Conservation (phyloP, 768 basidiomycete species). For the Lactarius sanguifluus region DNA sequence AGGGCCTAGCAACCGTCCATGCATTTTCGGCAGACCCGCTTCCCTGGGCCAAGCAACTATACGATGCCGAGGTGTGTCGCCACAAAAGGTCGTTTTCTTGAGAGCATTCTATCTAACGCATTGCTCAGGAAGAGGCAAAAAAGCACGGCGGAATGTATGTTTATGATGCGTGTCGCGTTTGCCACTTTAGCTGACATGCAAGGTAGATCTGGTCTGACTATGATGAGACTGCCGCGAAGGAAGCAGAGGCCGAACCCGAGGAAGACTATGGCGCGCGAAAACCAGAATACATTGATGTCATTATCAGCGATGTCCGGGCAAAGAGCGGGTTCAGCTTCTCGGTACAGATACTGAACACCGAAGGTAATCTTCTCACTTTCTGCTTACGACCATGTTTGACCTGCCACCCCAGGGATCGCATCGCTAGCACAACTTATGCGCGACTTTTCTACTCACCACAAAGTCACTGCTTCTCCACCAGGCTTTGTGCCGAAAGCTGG, state of each 20-base stretch:
- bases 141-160: constrained; percentile 71
- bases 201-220: constrained; percentile 83
- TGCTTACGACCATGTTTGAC: not conserved
- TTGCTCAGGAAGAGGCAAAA: constrained; percentile 73
- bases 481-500: constrained; percentile 80
- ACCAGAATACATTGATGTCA: constrained; percentile 87
- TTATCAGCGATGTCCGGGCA: constrained; percentile 83
- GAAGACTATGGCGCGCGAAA: constrained; percentile 57
- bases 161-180: not conserved
- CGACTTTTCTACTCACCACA: constrained; percentile 88
- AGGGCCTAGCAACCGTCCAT: constrained; percentile 88
- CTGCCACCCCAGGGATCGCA: constrained; percentile 66
- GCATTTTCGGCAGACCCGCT: constrained; percentile 82
- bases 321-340: constrained; percentile 81
- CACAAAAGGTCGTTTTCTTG: not conserved
- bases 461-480: constrained; percentile 57
- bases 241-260: constrained; percentile 47
- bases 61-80: constrained; percentile 72
- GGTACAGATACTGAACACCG: constrained; percentile 88
- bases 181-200: not conserved
- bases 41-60: constrained; percentile 75
- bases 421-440: constrained; percentile 91
- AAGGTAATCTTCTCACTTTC: constrained; percentile 53
- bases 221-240: constrained; percentile 68
- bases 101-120: constrained; percentile 4